Base-by-base conservation (phyloP, 805 yeast genomes). In the Babjeviella inositovora region DNA sequence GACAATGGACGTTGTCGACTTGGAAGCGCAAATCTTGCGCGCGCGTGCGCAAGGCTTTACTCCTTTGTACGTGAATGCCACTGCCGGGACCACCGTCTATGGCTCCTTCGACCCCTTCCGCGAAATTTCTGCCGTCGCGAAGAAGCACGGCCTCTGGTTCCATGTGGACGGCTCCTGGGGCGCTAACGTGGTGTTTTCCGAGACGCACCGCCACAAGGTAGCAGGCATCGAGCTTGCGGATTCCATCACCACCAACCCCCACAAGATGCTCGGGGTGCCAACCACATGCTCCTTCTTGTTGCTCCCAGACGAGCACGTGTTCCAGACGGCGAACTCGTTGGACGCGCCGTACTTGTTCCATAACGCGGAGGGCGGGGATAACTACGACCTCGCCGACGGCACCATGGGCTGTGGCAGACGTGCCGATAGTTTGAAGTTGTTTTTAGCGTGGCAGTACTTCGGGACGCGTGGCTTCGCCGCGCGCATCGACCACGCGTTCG, bases 161-260 rank as follows among this genome's bases (percentile, higher is more conserved):
- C 93, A 80, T 43, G 64, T 80, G 19, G 93, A 80, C 46, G 93
- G 90, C 1, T 76, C 90, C 5, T 79, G 92, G 93, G 93, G 93
- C 16, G 93, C 87, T 6, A 81, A 81, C 35, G 71, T 75, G 7
- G 57, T 77, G 1, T 81, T 80, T 49, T 70, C 81, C 19, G 34
- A 43, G 0, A 49, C 32, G 7, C 64, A 68, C 25, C 43, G 38
- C 19, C 22, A 43, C 26, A 58, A 61, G 32, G 43, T 80, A 29
- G 39, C 45, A 10, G 93, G 93, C 2, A 43, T 63, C 15, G 62
- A 74, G 19, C 39, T 57, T 11, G 93, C 90, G 2, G 66, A 80
- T 43, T 73, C 85, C 7, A 57, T 80, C 26, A 80, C 93, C 2
- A 62, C 70, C 12, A 81, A 80, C 38, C 93, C 93, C 4, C 93